These are phyloP conservation scores for Alternaria sp. DNA, from an alignment of 2,329 filamentous ascomycete species.

Conservation along the genomic window DNA sequence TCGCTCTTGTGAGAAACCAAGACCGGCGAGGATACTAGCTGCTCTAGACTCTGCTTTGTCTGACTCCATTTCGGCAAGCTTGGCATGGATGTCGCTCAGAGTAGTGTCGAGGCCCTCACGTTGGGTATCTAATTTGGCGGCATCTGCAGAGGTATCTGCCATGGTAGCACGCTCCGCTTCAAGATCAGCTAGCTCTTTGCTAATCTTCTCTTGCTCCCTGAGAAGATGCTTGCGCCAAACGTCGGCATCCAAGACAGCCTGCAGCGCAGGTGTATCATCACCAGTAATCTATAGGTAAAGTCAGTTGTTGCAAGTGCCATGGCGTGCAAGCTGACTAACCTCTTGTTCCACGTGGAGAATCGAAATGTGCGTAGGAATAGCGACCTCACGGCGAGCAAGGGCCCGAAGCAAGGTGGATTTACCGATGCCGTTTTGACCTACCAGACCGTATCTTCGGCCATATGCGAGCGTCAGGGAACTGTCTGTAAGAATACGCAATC, in stretches of 20 bases:
- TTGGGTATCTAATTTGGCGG: conserved; percentile 82
- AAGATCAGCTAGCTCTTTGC: conserved; percentile 74
- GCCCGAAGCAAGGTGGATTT: conserved; percentile 87
- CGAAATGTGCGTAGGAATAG: conserved; percentile 95
- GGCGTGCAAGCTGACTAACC: conserved; percentile 58
- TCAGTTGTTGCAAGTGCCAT: conserved; percentile 15
- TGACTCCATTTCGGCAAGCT: conserved; percentile 97
- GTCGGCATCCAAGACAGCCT: conserved; percentile 95
- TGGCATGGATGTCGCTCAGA: conserved; percentile 87
- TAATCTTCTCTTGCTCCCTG: conserved; percentile 88
- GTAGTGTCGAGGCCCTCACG: conserved; percentile 90
- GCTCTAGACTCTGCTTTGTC: conserved; percentile 97
- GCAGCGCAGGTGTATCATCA: conserved; percentile 92
- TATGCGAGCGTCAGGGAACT: conserved; percentile 90
- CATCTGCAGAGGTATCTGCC: conserved; percentile 92
- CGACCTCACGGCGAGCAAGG: conserved; percentile 88
- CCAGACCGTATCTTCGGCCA: conserved; percentile 92
- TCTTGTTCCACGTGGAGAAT: conserved; percentile 99
- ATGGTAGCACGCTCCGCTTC: conserved; percentile 79
- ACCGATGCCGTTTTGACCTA: conserved; percentile 98
- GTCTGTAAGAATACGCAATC: conserved; percentile 86
- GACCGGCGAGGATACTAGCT: conserved; percentile 93
- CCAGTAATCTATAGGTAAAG: conserved; percentile 73
- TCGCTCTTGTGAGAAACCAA: conserved; percentile 92
- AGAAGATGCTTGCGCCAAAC: conserved; percentile 98